These are phyloP conservation scores for Lasiosphaeria ovina DNA, from an alignment of 495 filamentous ascomycete genomes.

Conservation along the genomic window DNA sequence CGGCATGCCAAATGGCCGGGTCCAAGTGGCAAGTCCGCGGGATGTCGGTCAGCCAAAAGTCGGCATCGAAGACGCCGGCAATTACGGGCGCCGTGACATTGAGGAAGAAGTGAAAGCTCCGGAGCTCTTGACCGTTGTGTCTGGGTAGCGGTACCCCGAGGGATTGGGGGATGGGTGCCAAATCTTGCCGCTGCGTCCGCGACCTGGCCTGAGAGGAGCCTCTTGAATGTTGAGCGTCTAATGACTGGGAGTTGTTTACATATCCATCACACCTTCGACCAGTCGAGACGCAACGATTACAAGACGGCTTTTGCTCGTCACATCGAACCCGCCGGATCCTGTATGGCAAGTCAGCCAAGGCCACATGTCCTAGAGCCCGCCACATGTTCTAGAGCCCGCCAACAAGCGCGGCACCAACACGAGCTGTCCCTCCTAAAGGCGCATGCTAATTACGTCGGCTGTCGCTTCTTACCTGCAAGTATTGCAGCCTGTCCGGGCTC, in stretches of 20 bases:
- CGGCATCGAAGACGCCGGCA: neutral
- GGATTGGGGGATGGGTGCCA: neutral
- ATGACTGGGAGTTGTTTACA: neutral
- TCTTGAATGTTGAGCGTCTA: neutral
- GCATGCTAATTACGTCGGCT: neutral
- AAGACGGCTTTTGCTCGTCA: neutral
- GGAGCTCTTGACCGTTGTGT: neutral
- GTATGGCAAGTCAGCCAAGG: neutral
- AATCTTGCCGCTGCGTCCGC: neutral
- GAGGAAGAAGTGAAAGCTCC: neutral
- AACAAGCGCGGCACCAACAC: neutral
- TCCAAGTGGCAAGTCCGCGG: slow-evolving; percentile 2
- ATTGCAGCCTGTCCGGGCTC: neutral
- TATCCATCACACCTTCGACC: neutral
- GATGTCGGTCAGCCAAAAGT: neutral
- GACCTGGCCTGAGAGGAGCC: neutral
- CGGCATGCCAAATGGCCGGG: slow-evolving; percentile 1
- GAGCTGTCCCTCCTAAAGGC: neutral
- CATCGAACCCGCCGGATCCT: neutral
- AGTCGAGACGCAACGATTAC: slow-evolving; percentile 1
- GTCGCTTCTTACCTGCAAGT: neutral
- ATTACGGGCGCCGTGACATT: neutral
- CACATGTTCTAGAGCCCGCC: neutral
- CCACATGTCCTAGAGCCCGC: neutral
- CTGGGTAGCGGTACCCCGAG: neutral